phyloP scores from a whole-genome alignment of 305 asterid species.

The Solanum hybrid region DNA sequence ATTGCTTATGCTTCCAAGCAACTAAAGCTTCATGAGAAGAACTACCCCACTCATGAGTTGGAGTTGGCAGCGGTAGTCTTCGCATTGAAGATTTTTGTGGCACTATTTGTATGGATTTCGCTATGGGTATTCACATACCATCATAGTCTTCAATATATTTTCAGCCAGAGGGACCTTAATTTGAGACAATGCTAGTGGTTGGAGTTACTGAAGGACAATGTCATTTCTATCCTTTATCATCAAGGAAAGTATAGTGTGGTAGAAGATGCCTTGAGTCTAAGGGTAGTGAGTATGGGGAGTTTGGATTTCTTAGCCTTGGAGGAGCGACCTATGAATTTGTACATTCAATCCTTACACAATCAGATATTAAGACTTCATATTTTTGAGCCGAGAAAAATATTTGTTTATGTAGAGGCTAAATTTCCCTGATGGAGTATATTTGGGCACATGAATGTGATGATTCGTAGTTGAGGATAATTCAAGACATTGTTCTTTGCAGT shows the following conservation, averaged over 20 bases:
- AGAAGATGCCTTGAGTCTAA: not conserved
- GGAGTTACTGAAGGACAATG: not conserved
- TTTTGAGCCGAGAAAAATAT: not conserved
- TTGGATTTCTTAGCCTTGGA: not conserved
- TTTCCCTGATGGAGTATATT: not conserved
- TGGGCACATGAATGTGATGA: not conserved
- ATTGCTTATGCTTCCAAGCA: not conserved
- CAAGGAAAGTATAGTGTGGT: too few relatives aligned
- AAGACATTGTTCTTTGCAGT: not conserved
- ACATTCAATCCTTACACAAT: not conserved
- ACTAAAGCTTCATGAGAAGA: not conserved
- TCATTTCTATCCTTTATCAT: not conserved
- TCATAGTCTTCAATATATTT: not conserved
- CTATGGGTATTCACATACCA: not conserved
- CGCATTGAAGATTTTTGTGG: not conserved
- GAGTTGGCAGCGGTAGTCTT: not conserved
- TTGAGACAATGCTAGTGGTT: not conserved
- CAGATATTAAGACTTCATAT: not conserved
- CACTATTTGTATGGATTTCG: not conserved
- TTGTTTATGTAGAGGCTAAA: not conserved
- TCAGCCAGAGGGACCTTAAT: not conserved
- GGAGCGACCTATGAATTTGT: not conserved
- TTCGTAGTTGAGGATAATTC: not conserved
- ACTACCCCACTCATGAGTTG: not conserved
- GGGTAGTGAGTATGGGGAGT: not conserved